phyloP scores from a whole-genome alignment of 345 rosid genomes.

The Draba incana region DNA sequence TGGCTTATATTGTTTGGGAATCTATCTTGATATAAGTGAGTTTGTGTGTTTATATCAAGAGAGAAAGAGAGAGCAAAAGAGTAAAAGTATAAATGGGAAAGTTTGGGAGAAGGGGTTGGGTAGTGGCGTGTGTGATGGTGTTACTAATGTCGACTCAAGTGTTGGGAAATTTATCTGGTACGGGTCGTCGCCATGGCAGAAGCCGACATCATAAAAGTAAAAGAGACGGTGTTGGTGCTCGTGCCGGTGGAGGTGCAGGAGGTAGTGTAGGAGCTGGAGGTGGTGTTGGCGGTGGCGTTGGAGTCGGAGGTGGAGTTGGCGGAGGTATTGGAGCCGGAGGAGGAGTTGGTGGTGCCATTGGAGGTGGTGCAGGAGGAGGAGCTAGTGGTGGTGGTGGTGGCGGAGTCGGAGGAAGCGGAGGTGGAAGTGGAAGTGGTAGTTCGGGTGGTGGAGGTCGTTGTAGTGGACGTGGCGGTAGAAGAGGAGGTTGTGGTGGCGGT shows the following conservation, averaged over 20 bases:
- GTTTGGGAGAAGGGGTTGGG: conserved; percentile 36
- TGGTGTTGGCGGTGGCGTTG: conserved; percentile 6
- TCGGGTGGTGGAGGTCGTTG: not conserved
- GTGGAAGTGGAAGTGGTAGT: not conserved
- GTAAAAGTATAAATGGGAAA: conserved; percentile 19
- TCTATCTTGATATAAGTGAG: conserved; percentile 21
- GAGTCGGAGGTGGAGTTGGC: conserved; percentile 20
- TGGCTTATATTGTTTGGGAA: not conserved
- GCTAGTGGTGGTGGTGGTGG: not conserved
- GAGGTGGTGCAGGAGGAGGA: not conserved
- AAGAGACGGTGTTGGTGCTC: not conserved
- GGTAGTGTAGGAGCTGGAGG: conserved; percentile 18
- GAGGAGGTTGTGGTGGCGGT: conserved; percentile 9
- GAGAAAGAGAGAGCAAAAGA: not conserved
- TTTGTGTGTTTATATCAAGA: conserved; percentile 1
- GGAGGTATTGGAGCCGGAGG: not conserved
- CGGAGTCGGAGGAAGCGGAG: not conserved
- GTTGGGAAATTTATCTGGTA: conserved; percentile 13
- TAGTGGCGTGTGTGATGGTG: conserved; percentile 30
- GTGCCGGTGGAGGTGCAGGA: not conserved
- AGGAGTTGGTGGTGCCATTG: not conserved
- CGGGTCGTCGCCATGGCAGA: not conserved
- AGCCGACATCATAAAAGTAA: conserved; percentile 11
- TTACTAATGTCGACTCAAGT: conserved; percentile 23
- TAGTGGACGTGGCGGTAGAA: not conserved